Evolutionary conservation across 345 rosid species (phyloP).

Genomic region (Lumnitzera racemosa): DNA sequence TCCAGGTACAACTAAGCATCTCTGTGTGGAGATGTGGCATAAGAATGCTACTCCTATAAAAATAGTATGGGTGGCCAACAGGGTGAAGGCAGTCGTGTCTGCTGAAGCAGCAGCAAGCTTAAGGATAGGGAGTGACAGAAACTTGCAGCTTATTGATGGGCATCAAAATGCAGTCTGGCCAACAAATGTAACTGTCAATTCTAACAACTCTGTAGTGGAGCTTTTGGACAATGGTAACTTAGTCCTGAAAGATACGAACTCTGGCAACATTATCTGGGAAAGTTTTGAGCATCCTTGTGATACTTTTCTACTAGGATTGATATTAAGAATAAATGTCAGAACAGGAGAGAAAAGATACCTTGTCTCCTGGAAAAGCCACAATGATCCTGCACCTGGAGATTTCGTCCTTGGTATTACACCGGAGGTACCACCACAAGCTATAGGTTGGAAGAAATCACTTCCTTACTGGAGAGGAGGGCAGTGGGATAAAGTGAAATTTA

Average conservation of each 20-base stretch:
- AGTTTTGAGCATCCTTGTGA: constrained; percentile 38
- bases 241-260: constrained; percentile 13
- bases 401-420: constrained; percentile 12
- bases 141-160: constrained; percentile 18
- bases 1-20: constrained; percentile 1
- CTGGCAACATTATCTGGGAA: constrained; percentile 22
- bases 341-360: constrained; percentile 13
- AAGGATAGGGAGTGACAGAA: constrained; percentile 14
- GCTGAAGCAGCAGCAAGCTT: constrained; percentile 14
- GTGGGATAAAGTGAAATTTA: constrained; percentile 11
- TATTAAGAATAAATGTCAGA: constrained; percentile 18
- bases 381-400: constrained; percentile 27
- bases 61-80: constrained; percentile 40
- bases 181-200: constrained; percentile 8
- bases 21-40: constrained; percentile 8
- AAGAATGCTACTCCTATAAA: constrained; percentile 1
- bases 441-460: constrained; percentile 10
- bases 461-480: constrained; percentile 11
- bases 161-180: constrained; percentile 20
- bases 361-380: constrained; percentile 21
- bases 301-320: constrained; percentile 31
- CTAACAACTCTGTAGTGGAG: constrained; percentile 8
- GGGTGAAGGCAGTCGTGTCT: constrained; percentile 20
- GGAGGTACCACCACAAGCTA: constrained; percentile 21
- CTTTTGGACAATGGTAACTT: constrained; percentile 31